phyloP scores from a whole-genome alignment of 768 basidiomycete species.

The Kondoa malvinella region DNA sequence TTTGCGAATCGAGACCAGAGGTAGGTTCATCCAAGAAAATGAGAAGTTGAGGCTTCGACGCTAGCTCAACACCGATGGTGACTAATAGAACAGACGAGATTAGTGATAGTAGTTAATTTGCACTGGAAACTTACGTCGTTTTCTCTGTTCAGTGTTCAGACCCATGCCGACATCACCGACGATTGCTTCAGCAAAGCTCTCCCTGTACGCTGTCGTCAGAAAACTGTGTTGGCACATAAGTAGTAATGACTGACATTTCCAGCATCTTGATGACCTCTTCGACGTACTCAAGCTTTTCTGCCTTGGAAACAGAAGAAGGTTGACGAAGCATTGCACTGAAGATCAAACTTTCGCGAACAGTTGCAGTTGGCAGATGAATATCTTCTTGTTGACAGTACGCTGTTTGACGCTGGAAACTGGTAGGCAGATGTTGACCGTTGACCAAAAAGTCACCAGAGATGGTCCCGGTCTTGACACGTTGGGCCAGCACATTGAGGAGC shows the following conservation, averaged over 20 bases:
- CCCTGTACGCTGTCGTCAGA: no score
- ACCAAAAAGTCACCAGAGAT: conserved; percentile 35
- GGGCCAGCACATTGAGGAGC: conserved; percentile 48
- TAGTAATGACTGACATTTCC: no score
- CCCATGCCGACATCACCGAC: conserved; percentile 35
- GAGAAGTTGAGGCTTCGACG: conserved; percentile 64
- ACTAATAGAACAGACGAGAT: conserved; percentile 30
- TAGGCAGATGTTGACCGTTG: conserved; percentile 31
- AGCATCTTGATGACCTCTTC: conserved; percentile 34
- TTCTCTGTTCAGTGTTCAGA: conserved; percentile 34
- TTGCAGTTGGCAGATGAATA: conserved; percentile 31
- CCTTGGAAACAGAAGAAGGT: conserved; percentile 28
- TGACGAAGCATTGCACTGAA: conserved; percentile 35
- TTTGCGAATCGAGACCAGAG: conserved; percentile 44
- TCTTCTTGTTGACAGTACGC: conserved; percentile 34
- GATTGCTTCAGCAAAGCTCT: conserved; percentile 35
- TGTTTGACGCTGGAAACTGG: conserved; percentile 34
- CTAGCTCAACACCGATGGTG: conserved; percentile 71
- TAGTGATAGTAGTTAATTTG: conserved; percentile 31
- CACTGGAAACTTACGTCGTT: conserved; percentile 35
- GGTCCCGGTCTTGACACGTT: conserved; percentile 39
- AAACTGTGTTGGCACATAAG: no score
- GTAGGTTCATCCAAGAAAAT: conserved; percentile 83
- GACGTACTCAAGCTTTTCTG: conserved; percentile 33
- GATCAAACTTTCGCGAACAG: conserved; percentile 36